A percentile compares a stretch with the other conserved stretches of the same genome.
These are phyloP conservation scores for Tylopilus balloui DNA, from an alignment of 768 basidiomycete species.

Conservation along the genomic window DNA sequence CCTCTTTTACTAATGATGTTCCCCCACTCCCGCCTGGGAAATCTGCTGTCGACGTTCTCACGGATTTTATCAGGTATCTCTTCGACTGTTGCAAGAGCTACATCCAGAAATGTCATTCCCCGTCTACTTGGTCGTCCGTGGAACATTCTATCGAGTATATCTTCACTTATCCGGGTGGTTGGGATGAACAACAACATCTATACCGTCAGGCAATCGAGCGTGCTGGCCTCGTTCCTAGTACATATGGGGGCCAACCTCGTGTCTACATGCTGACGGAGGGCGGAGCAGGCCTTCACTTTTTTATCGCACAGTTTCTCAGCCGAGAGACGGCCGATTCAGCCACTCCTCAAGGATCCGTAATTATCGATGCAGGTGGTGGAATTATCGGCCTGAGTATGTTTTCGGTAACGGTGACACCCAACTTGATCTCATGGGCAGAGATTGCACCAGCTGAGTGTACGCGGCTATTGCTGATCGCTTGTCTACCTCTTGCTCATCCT, in stretches of 20 bases:
- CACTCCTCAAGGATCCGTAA: neutral
- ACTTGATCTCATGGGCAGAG: neutral
- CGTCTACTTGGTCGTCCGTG: slow-evolving; percentile 12
- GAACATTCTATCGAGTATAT: slow-evolving; percentile 17
- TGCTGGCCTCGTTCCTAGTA: slow-evolving; percentile 19
- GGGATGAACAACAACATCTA: slow-evolving; percentile 10
- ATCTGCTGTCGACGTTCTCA: neutral
- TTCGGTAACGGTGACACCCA: neutral
- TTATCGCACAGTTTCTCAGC: neutral
- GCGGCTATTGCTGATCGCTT: neutral
- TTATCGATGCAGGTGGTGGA: neutral
- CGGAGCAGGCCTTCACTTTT: neutral
- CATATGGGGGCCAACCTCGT: slow-evolving; percentile 7
- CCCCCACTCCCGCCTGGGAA: slow-evolving; percentile 25
- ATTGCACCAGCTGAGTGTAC: slow-evolving; percentile 1
- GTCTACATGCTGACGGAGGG: slow-evolving; percentile 8
- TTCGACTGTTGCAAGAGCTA: slow-evolving; percentile 11
- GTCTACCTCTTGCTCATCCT: neutral
- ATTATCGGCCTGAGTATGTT: neutral
- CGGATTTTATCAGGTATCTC: neutral
- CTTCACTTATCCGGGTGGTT: slow-evolving; percentile 19
- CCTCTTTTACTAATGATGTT: slow-evolving; percentile 16
- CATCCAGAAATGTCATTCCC: slow-evolving; percentile 13
- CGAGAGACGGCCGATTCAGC: neutral
- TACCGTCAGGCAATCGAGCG: slow-evolving; percentile 16